Base-by-base conservation (phyloP, 345 rosid genomes). In the Melaleuca alternifolia region DNA sequence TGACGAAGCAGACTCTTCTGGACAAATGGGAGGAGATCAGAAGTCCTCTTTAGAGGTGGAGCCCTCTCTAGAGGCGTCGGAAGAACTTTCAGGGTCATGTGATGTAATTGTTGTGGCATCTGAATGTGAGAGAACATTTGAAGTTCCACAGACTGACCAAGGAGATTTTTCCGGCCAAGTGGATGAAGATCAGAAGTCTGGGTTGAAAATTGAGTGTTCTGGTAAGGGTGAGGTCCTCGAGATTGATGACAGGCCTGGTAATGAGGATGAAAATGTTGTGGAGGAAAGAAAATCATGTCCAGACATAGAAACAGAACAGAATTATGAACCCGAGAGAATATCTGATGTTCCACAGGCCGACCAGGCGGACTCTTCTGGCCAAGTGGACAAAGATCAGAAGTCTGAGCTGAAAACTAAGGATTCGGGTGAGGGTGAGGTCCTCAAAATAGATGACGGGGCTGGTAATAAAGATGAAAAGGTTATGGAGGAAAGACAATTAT, bases 131-230 rank as follows among this genome's bases (percentile, higher is more conserved):
- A 54, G 84, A 71, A 83, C 57, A 59, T 88, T 84, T 62, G 89
- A 84, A 75, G 90, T 88, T 83, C 86, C 30, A 8, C 61, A 54
- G 84, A 86, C 84, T 11, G 51, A 61, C 79, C 54, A 11, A 20
- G 14, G 50, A 3, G 85, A 86, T 48, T n/a, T 44, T 87, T 50
- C 85, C 48, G 87, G 53, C 83, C 86, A 87, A 41, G 82, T 33
- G 86, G 89, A 86, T 30, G 83, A 50, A 20, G 52, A 85, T 85
- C 90, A 76, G 85, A 75, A 65, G 44, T 82, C 87, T 85, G 92
- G 85, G 82, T 87, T 88, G 65, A 86, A 54, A 37, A 57, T 26
- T 16, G 53, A 11, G 23, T 71, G 44, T 44, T 61, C 83, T 26
- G 11, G 33, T 37, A 57, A 48, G 30, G 0, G 54, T 46, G 87